A percentile compares a stretch with the other conserved stretches of the same genome.
These are phyloP conservation scores for Aspergillus cavernicola DNA, from an alignment of 495 filamentous ascomycete species.

Conservation along the genomic window DNA sequence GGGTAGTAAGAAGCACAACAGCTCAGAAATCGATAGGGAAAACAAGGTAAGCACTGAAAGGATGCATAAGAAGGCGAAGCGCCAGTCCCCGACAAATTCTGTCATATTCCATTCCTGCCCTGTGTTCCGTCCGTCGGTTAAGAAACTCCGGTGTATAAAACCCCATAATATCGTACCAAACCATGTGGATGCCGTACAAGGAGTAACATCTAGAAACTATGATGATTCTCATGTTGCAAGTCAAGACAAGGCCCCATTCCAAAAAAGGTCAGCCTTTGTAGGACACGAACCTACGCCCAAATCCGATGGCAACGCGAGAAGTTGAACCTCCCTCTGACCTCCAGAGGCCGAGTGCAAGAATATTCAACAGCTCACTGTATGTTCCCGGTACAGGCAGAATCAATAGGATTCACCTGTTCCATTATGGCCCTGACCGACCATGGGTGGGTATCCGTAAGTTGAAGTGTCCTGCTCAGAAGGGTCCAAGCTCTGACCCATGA, in stretches of 20 bases:
- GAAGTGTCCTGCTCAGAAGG: slow-evolving; percentile 54
- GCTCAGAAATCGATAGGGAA: neutral
- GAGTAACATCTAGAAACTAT: slow-evolving; percentile 4
- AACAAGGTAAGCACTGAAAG: neutral
- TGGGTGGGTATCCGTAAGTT: slow-evolving; percentile 61
- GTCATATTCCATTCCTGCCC: slow-evolving; percentile 12
- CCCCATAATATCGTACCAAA: slow-evolving; percentile 15
- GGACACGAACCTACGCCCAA: neutral
- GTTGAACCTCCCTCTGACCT: neutral
- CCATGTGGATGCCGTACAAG: slow-evolving; percentile 13
- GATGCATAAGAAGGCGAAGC: neutral
- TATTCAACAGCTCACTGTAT: slow-evolving; percentile 4
- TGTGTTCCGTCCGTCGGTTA: slow-evolving; percentile 26
- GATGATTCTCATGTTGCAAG: neutral
- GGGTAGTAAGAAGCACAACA: neutral
- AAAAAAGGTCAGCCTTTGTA: neutral
- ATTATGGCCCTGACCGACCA: slow-evolving; percentile 62
- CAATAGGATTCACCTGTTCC: slow-evolving; percentile 57
- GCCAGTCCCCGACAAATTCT: slow-evolving; percentile 7
- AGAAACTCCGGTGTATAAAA: slow-evolving; percentile 10
- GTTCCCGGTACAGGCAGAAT: neutral
- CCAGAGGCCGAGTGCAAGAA: neutral
- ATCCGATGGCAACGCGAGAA: neutral
- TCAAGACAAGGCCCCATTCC: neutral
- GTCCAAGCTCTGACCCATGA: slow-evolving; percentile 59